Evolutionary conservation across 768 basidiomycete species (phyloP), one percentile per base, ranked within the genome.

Genomic region (Termitomyces heimii): DNA sequence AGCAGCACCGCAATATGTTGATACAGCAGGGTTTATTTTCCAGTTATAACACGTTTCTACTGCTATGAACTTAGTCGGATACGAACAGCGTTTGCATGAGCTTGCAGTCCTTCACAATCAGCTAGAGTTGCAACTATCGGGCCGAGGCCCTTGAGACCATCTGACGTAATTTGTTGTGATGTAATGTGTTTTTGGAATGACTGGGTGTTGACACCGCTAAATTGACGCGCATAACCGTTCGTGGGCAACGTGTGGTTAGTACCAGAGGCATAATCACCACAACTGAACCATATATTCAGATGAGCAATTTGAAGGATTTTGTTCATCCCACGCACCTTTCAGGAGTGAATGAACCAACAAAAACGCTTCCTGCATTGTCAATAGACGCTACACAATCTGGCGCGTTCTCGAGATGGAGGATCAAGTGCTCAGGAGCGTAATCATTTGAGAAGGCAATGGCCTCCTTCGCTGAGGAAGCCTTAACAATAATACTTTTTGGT

Each of bases 141-240:
- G 4, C 97, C 97, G 32, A 99, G 77, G 13, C 63, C 74, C 63
- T 78, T 77, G 55, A 99, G 76, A 16, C 97, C 97, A 6, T 79
- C 83, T 18, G 77, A 70, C 10, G 94, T 89, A 24, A 98, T 82
- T 69, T 97, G 90, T 70, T 98, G 97, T 5, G 93, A 94, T 14
- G 97, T 99, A 65, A 98, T 98, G 70, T 98, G 90, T 72, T 99
- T 99, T 69, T 98, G 95, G 88, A 98, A 99, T 1, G 94, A 94
- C 9, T 83, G 77, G 0, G 96, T 98, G 75, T 96, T 98, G 63
- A 99, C 97, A 5, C 97, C 97, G 63, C 94, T 97, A 77, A 95
- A 99, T 69, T 98, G 97, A 50, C 93, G 86, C 24, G 97, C 97
- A 70, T 94, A 99, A 24, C 96, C 94, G 60, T 93, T 94, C 10